Percentiles rank a stretch among this genome's conserved stretches.
These are phyloP conservation scores for Alopecurus myosuroides DNA, from an alignment of 176 grass and related monocot genomes.

Conservation along the genomic window DNA sequence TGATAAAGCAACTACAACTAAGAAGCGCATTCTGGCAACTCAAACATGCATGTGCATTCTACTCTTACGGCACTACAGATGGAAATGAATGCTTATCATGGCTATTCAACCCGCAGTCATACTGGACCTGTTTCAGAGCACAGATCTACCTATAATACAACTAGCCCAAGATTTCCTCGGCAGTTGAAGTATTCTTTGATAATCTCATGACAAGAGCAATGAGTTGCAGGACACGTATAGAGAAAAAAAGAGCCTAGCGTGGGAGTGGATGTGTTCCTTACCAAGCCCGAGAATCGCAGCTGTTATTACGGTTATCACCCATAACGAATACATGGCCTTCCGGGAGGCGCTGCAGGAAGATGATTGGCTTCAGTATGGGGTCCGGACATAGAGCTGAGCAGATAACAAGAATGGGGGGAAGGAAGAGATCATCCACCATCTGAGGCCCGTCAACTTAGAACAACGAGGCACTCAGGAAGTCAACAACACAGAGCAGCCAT, in stretches of 20 bases:
- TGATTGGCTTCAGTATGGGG: not conserved
- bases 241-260: not conserved
- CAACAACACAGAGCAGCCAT: conserved; percentile 60
- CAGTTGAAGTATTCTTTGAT: not conserved
- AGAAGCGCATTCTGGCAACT: not conserved
- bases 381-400: not conserved
- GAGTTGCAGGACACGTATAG: not conserved
- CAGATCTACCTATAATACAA: not conserved
- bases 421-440: conserved; percentile 57
- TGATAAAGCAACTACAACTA: not conserved
- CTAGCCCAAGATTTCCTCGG: not conserved
- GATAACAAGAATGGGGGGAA: not conserved
- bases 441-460: conserved; percentile 26
- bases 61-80: not conserved
- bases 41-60: not conserved
- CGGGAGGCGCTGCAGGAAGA: conserved; percentile 39
- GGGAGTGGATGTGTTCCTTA: conserved; percentile 11
- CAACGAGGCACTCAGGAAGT: conserved; percentile 48
- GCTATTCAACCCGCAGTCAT: not conserved
- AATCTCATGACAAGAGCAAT: not conserved
- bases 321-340: conserved; percentile 45
- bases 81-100: not conserved
- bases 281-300: conserved; percentile 47
- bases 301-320: conserved; percentile 53
- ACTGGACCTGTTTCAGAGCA: not conserved